Conservation (phyloP, 176 grass and related monocot species). For the Triticum urartu region DNA sequence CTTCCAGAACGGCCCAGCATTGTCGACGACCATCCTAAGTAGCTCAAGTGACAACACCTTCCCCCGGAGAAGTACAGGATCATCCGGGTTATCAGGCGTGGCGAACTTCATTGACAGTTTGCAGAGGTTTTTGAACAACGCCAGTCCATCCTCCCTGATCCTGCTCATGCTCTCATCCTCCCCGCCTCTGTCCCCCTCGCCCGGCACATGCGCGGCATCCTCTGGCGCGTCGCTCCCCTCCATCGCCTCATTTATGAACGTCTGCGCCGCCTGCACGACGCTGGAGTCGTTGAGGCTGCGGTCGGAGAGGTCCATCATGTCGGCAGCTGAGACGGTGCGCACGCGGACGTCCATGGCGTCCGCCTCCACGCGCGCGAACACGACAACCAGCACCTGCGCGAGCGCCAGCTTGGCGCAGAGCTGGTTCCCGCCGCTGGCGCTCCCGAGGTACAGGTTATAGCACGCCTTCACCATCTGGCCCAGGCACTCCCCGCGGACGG, state of each 20-base stretch:
- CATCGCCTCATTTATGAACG: constrained; percentile 93
- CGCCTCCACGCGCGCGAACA: constrained; percentile 64
- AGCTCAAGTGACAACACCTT: constrained; percentile 92
- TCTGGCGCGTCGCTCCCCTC: constrained; percentile 52
- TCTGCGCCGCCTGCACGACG: constrained; percentile 70
- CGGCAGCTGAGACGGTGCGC: constrained; percentile 64
- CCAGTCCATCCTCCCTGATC: constrained; percentile 77
- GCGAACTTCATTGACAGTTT: constrained; percentile 96
- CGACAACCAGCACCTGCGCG: constrained; percentile 76
- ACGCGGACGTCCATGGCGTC: constrained; percentile 57
- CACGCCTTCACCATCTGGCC: constrained; percentile 72
- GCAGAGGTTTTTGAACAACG: constrained; percentile 88
- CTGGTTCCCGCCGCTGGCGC: constrained; percentile 72
- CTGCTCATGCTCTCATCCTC: constrained; percentile 47
- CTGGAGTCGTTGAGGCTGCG: constrained; percentile 93
- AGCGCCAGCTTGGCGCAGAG: constrained; percentile 91
- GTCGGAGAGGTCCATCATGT: constrained; percentile 99
- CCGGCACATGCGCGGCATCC: not conserved
- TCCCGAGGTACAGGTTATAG: constrained; percentile 92
- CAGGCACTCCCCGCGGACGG: constrained; percentile 66
- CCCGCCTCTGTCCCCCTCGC: constrained; percentile 13
- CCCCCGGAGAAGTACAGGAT: constrained; percentile 75
- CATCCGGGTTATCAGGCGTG: constrained; percentile 61
- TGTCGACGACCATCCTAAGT: constrained; percentile 80
- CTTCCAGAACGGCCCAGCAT: constrained; percentile 76